These are phyloP conservation scores for Abrus pulchellus DNA, from an alignment of 306 rosid genomes.

Conservation along the genomic window DNA sequence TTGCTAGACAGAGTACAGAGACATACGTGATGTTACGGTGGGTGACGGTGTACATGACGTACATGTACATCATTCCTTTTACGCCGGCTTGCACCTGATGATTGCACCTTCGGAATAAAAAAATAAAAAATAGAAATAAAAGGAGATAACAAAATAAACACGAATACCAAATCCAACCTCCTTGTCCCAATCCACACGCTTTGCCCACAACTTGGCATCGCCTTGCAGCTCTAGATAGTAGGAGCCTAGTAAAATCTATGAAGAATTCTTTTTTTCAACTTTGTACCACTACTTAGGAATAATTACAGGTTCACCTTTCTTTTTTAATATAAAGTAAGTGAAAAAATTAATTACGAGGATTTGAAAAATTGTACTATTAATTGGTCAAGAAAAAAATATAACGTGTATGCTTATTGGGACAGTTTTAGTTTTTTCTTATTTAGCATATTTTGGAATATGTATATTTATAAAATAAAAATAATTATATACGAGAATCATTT, in stretches of 20 bases:
- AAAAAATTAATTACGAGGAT: too few species aligned
- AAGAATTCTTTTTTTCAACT: too few species aligned
- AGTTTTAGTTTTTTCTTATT: too few species aligned
- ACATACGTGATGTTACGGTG: constrained; percentile 36
- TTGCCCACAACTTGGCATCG: neutral
- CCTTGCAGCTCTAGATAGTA: neutral
- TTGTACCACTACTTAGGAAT: too few species aligned
- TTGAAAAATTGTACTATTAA: too few species aligned
- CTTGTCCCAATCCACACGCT: constrained; percentile 48
- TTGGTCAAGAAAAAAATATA: too few species aligned
- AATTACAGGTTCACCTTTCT: too few species aligned
- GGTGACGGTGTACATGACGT: constrained; percentile 43
- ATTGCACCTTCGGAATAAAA: neutral
- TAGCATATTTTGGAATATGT: too few species aligned
- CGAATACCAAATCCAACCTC: constrained; percentile 34
- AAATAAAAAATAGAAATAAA: neutral
- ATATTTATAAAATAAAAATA: too few species aligned
- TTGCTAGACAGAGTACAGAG: neutral
- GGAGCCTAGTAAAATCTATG: neutral
- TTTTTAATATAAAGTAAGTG: too few species aligned
- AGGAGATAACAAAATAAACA: neutral
- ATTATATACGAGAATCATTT: too few species aligned
- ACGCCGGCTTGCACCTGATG: neutral
- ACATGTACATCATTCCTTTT: neutral
- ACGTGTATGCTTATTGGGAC: too few species aligned